A percentile compares a stretch with the other conserved stretches of the same genome.
phyloP scores from a whole-genome alignment of 176 grass and related monocot species.

The Cenchrus americanus region DNA sequence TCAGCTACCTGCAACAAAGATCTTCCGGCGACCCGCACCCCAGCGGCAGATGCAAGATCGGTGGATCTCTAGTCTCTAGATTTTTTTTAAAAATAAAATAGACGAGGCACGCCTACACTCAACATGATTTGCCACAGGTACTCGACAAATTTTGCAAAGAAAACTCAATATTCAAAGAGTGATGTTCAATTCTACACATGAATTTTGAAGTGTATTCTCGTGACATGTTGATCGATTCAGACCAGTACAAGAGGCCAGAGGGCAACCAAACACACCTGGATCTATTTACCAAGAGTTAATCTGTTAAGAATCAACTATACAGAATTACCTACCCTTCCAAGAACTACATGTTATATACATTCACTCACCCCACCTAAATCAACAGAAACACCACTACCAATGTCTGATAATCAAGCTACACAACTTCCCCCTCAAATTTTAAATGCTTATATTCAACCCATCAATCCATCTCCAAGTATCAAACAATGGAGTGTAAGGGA shows the following conservation, averaged over 20 bases:
- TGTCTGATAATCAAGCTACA: neutral
- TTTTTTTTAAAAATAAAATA: too few relatives aligned
- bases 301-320: conserved; percentile 23
- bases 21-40: neutral
- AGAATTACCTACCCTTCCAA: conserved; percentile 5
- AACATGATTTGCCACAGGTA: neutral
- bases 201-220: neutral
- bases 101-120: too few relatives aligned
- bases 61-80: neutral
- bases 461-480: neutral
- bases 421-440: neutral
- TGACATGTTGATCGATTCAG: neutral
- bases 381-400: neutral
- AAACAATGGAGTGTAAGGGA: neutral
- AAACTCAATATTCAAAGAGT: neutral
- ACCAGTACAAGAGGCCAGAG: neutral
- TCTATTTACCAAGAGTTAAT: conserved; percentile 12
- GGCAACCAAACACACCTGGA: conserved; percentile 1
- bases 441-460: neutral
- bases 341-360: neutral
- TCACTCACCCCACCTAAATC: neutral
- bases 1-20: neutral
- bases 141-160: neutral
- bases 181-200: neutral
- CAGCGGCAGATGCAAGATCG: neutral